Conservation (phyloP, 2,329 filamentous ascomycete species). For the Exophiala lecanii-corni region DNA sequence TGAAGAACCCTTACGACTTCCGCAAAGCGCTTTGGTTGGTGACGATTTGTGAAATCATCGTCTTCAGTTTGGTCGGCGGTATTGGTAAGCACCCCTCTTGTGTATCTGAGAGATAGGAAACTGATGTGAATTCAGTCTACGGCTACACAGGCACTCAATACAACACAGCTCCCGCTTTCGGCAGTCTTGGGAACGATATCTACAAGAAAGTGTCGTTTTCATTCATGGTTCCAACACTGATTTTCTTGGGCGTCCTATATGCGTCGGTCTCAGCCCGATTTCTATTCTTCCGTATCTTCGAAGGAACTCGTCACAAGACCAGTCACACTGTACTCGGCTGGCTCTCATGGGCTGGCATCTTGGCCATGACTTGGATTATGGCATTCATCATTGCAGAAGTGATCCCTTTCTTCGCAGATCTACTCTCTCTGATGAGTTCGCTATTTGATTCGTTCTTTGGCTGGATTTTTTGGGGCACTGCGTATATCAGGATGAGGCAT, state of each 20-base stretch:
- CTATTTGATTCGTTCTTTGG: conserved; percentile 77
- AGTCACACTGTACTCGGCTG: conserved; percentile 79
- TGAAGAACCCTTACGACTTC: conserved; percentile 76
- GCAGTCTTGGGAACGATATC: conserved; percentile 65
- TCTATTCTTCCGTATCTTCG: conserved; percentile 85
- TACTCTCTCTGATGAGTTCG: conserved; percentile 55
- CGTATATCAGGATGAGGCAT: conserved; percentile 42
- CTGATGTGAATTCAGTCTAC: conserved; percentile 18
- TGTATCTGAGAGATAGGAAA: neutral
- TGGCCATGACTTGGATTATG: conserved; percentile 69
- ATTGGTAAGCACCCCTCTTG: conserved; percentile 41
- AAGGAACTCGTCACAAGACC: conserved; percentile 71
- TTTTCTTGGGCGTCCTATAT: conserved; percentile 87
- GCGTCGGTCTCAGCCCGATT: conserved; percentile 86
- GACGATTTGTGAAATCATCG: conserved; percentile 78
- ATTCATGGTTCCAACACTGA: conserved; percentile 92
- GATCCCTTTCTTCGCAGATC: conserved; percentile 85
- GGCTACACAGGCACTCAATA: conserved; percentile 83
- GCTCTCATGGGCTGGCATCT: conserved; percentile 70
- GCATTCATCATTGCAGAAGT: conserved; percentile 90
- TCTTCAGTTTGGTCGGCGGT: conserved; percentile 77
- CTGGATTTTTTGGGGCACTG: conserved; percentile 74
- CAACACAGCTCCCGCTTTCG: conserved; percentile 82
- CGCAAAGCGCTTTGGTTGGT: conserved; percentile 89
- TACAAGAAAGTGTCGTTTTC: conserved; percentile 88